phyloP scores from a whole-genome alignment of 2,329 filamentous ascomycete genomes.

The Talaromyces sp. region DNA sequence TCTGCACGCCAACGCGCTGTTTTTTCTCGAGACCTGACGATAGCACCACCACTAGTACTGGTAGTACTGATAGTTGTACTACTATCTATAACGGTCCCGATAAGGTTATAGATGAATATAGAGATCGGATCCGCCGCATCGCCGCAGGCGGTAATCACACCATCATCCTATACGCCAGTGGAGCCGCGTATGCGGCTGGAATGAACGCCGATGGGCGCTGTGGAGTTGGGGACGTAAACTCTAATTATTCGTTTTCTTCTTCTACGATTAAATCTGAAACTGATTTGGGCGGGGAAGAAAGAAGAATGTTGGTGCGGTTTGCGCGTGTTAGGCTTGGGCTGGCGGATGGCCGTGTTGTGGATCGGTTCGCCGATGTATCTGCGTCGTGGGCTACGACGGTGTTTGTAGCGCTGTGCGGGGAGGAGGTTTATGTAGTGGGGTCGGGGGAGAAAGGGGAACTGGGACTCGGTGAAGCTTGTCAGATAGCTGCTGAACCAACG shows the following conservation, averaged over 20 bases:
- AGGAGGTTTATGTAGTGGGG: conserved; percentile 60
- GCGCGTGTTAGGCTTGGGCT: conserved; percentile 21
- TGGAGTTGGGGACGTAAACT: conserved; percentile 16
- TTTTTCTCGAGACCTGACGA: conserved; percentile 43
- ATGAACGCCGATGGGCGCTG: conserved; percentile 50
- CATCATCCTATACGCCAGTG: conserved; percentile 60
- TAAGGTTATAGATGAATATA: background rate
- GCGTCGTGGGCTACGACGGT: conserved; percentile 77
- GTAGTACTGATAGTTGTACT: background rate
- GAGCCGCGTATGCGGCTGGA: conserved; percentile 63
- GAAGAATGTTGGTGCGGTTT: conserved; percentile 15
- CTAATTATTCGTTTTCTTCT: background rate
- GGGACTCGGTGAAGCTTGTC: conserved; percentile 51
- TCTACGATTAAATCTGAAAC: background rate
- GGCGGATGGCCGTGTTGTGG: conserved; percentile 11
- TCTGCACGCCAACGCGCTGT: conserved; percentile 61
- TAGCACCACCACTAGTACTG: background rate
- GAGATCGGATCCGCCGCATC: conserved; percentile 30
- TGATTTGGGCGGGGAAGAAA: background rate
- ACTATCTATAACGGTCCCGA: conserved; percentile 29
- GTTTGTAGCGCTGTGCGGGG: conserved; percentile 47
- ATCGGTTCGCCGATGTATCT: conserved; percentile 49
- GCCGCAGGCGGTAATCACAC: conserved; percentile 82
- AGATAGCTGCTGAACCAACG: background rate
- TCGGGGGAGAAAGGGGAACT: conserved; percentile 67